Base-by-base conservation (phyloP, 148 eudicot genomes). In the Camellia granthamiana region DNA sequence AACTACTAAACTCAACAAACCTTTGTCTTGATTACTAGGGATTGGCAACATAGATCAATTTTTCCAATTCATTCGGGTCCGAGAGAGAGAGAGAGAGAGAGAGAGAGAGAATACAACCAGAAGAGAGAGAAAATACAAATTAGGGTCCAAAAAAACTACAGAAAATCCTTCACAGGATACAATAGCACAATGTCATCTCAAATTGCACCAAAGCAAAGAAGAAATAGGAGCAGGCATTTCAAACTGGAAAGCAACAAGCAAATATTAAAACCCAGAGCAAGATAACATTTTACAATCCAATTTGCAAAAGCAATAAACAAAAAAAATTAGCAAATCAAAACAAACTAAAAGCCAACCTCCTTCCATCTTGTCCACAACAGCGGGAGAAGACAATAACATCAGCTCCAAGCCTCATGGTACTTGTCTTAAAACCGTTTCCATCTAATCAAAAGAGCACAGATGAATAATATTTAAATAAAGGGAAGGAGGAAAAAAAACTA, bases 331-430 rank as follows among this genome's bases (percentile, higher is more conserved):
- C 58, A 61, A 58, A 77, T 12, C 44, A n/a, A 44, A 66, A 16
- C 54, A 73, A 74, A 60, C 65, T 59, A 19, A 44, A 46, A 67
- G 62, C 72, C 13, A 72, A 93, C 99, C 95, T 92, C 80, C 77
- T 88, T 54, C 95, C 90, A 81, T 90, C 75, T 68, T 79, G 85
- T 42, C 91, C 98, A 54, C 77, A 44, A 83, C 91, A 85, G 30
- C 99, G 97, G 13, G 98, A 90, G 87, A 95, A 95, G 69, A 95
- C 97, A 85, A 95, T 91, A 42, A 93, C 99, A 88, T 95, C 99
- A 72, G 94, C 98, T 75, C 99, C 99, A 68, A 95, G 97, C 92
- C 99, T 91, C 99, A 95, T 95, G 23, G 97, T 95, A 85, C 99
- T 95, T 5, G 99, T 95, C 90, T 95, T 95, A 63, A 95, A 95